Evolutionary conservation across 768 basidiomycete species (phyloP).

Genomic region (Suillus alpinus): DNA sequence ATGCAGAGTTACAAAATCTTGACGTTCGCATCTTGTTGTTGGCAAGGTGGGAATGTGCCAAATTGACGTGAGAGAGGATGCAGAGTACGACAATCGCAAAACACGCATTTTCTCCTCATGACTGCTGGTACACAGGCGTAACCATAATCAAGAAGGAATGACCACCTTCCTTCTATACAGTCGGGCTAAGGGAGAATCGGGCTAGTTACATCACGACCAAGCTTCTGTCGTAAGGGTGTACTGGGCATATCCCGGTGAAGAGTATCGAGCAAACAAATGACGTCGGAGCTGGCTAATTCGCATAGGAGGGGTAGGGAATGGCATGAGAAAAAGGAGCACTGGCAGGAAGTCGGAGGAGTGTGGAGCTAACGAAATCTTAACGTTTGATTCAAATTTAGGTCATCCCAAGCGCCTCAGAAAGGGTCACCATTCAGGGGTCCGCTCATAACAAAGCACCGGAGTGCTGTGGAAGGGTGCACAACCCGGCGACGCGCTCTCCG

Average conservation of each 20-base stretch:
- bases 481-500: background rate
- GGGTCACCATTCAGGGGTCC: background rate
- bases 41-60: background rate
- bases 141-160: background rate
- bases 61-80: background rate
- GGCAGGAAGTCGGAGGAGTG: background rate
- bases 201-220: background rate
- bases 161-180: background rate
- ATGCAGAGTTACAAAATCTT: background rate
- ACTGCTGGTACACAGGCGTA: background rate
- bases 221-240: background rate
- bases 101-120: background rate
- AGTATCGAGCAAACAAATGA: background rate
- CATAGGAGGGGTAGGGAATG: background rate
- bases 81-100: background rate
- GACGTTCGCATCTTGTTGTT: background rate
- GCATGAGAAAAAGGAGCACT: background rate
- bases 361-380: background rate
- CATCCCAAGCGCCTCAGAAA: background rate
- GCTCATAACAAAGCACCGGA: background rate
- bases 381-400: background rate
- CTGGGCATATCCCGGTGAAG: background rate
- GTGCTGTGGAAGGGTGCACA: background rate
- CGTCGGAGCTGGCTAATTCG: background rate
- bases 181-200: background rate